These are phyloP conservation scores for Sherardia arvensis DNA, from an alignment of 257 asterid species.

Conservation along the genomic window DNA sequence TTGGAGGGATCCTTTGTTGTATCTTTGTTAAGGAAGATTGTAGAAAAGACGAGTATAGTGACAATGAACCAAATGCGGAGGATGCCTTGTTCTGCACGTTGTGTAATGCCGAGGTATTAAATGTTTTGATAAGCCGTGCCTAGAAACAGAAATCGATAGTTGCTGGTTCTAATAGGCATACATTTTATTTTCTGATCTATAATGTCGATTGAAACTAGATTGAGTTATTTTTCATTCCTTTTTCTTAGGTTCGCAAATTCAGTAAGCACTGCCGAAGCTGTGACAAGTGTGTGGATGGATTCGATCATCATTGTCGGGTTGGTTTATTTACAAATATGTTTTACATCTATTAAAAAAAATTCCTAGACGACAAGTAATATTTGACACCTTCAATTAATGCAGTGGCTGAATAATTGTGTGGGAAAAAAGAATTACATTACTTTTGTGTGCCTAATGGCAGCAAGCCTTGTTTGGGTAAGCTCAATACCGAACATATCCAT, in stretches of 20 bases:
- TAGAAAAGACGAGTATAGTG: constrained; percentile 53
- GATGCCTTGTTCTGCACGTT: constrained; percentile 92
- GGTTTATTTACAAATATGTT: constrained; percentile 19
- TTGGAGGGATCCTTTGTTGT: constrained; percentile 64
- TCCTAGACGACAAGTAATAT: background rate
- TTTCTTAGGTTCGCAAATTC: constrained; percentile 59
- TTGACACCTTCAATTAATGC: constrained; percentile 27
- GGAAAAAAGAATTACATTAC: constrained; percentile 83
- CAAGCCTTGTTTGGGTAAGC: constrained; percentile 89
- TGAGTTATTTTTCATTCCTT: background rate
- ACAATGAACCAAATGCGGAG: constrained; percentile 47
- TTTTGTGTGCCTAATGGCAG: constrained; percentile 80
- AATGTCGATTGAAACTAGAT: background rate
- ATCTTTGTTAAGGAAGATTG: constrained; percentile 70
- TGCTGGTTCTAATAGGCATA: background rate
- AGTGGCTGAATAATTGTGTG: constrained; percentile 96
- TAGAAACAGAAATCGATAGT: background rate
- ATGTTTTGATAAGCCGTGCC: background rate
- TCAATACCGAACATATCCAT: constrained; percentile 6
- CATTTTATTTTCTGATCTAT: background rate
- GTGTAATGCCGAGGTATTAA: constrained; percentile 89
- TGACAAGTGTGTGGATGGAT: constrained; percentile 98
- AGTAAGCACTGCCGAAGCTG: constrained; percentile 99
- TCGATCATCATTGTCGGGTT: constrained; percentile 99
- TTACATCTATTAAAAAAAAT: background rate